Evolutionary conservation across 1,284 basidiomycete species (phyloP).

Genomic region (Malassezia obtusa): DNA sequence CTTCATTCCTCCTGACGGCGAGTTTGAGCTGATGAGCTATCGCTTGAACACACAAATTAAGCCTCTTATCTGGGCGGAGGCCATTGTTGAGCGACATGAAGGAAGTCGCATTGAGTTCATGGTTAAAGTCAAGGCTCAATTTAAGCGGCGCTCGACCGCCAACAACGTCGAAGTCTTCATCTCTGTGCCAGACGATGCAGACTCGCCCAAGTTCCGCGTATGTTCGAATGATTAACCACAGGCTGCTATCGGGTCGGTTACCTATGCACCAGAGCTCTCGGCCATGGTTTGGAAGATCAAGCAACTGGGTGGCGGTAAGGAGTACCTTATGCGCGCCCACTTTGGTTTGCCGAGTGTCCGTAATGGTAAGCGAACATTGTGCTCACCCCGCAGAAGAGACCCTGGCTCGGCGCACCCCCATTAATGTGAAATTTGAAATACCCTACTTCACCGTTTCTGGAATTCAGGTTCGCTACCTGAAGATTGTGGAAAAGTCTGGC

Average conservation of each 20-base stretch:
- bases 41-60: slow-evolving; percentile 91
- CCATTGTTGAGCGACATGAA: slow-evolving; percentile 84
- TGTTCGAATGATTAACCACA: not conserved
- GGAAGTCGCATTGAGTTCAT: slow-evolving; percentile 93
- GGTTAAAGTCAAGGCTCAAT: slow-evolving; percentile 95
- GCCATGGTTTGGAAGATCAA: slow-evolving; percentile 49
- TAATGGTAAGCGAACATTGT: slow-evolving; percentile 19
- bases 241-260: slow-evolving; percentile 39
- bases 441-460: slow-evolving; percentile 91
- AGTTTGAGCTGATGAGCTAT: slow-evolving; percentile 97
- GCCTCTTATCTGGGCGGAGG: slow-evolving; percentile 96
- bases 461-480: slow-evolving; percentile 89
- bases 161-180: slow-evolving; percentile 99
- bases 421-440: slow-evolving; percentile 94
- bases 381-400: slow-evolving; percentile 55
- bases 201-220: slow-evolving; percentile 82
- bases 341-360: slow-evolving; percentile 47
- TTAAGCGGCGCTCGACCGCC: slow-evolving; percentile 88
- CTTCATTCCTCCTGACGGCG: slow-evolving; percentile 97
- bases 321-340: slow-evolving; percentile 47
- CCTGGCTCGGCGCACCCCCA: slow-evolving; percentile 78
- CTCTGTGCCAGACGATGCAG: slow-evolving; percentile 94
- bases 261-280: slow-evolving; percentile 46
- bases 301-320: slow-evolving; percentile 44
- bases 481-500: slow-evolving; percentile 96